phyloP scores from a whole-genome alignment of 257 asterid species.

The Leonotis leonurus region DNA sequence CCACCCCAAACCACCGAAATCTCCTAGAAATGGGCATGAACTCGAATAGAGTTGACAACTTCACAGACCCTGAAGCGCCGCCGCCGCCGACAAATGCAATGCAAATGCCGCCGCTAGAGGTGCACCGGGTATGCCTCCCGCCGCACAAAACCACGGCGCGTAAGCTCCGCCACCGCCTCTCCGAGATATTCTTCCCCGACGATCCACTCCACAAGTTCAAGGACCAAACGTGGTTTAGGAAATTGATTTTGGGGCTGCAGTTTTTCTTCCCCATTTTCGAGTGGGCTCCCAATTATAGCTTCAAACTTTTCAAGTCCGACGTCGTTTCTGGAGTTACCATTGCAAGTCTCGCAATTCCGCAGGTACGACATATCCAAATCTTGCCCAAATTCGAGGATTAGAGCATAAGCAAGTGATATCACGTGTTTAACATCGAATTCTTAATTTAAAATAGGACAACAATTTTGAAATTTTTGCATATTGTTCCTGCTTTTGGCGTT shows the following conservation, averaged over 20 bases:
- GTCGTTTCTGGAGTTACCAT: conserved; percentile 76
- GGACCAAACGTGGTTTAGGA: conserved; percentile 51
- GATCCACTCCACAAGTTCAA: conserved; percentile 80
- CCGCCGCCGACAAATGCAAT: conserved; percentile 10
- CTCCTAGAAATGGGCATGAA: conserved; percentile 33
- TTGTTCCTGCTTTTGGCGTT: not conserved
- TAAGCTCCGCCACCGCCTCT: conserved; percentile 59
- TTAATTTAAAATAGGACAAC: not conserved
- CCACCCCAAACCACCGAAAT: not conserved
- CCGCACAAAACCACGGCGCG: conserved; percentile 53
- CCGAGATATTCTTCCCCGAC: conserved; percentile 85
- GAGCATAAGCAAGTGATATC: not conserved
- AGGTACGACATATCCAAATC: conserved; percentile 25
- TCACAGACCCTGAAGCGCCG: conserved; percentile 22
- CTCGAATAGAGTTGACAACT: conserved; percentile 51
- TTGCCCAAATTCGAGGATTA: not conserved
- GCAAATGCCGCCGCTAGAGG: conserved; percentile 27
- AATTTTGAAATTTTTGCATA: not conserved
- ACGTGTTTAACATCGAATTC: not conserved
- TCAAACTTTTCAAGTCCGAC: conserved; percentile 51
- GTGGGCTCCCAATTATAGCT: conserved; percentile 65
- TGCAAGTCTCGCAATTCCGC: conserved; percentile 91
- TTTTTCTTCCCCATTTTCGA: conserved; percentile 68
- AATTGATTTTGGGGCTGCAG: conserved; percentile 53
- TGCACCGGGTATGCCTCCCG: conserved; percentile 65